phyloP scores from a whole-genome alignment of 2,329 filamentous ascomycete genomes.

The Pestalotiopsis sp. region DNA sequence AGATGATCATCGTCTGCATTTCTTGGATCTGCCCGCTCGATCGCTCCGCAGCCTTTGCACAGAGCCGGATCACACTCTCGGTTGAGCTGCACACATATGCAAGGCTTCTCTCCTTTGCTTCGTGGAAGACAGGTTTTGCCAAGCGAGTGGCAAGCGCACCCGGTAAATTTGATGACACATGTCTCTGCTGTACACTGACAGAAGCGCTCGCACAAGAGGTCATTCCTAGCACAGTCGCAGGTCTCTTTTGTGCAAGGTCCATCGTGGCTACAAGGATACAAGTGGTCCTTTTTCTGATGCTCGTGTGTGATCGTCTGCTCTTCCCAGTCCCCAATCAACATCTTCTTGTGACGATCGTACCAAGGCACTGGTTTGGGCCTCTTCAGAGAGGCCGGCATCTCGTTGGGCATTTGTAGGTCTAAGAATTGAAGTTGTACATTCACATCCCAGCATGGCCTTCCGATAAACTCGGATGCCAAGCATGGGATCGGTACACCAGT shows the following conservation, averaged over 20 bases:
- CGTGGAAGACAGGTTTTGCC: constrained; percentile 62
- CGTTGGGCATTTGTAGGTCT: constrained; percentile 34
- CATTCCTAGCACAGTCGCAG: constrained; percentile 65
- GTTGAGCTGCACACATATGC: constrained; percentile 72
- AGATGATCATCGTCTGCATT: constrained; percentile 63
- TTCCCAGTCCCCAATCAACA: constrained; percentile 57
- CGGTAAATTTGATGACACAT: constrained; percentile 67
- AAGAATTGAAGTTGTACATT: constrained; percentile 45
- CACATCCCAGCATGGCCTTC: constrained; percentile 56
- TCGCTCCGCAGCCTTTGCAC: constrained; percentile 71
- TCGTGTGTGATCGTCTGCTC: constrained; percentile 57
- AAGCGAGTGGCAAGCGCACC: constrained; percentile 63
- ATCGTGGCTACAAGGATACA: constrained; percentile 70
- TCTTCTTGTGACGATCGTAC: constrained; percentile 61
- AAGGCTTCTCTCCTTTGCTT: constrained; percentile 58
- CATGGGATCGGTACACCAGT: constrained; percentile 50
- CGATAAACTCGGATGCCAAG: constrained; percentile 50
- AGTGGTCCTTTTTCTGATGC: constrained; percentile 58
- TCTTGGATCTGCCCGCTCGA: constrained; percentile 69
- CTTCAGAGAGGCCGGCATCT: constrained; percentile 26
- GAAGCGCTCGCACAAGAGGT: constrained; percentile 72
- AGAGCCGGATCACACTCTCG: constrained; percentile 81
- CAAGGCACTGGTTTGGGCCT: constrained; percentile 50
- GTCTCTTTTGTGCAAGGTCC: constrained; percentile 63
- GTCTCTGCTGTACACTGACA: constrained; percentile 64